A percentile compares a stretch with the other conserved stretches of the same genome.
Conservation (phyloP, 2,329 filamentous ascomycete genomes). For the Trichoderma gracile region DNA sequence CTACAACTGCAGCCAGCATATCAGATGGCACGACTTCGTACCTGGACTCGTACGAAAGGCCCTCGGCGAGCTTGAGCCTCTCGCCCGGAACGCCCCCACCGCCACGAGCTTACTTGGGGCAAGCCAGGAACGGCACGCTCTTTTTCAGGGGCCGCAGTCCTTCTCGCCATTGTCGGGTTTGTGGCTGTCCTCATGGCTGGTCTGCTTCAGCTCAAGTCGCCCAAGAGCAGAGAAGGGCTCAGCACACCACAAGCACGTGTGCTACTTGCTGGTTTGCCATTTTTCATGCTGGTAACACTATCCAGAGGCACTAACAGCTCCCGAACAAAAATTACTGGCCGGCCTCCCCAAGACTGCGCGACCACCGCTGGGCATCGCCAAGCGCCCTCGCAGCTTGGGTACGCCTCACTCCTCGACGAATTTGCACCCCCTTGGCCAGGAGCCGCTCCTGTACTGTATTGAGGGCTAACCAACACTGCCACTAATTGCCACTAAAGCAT, state of each 20-base stretch:
- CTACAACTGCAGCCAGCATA: not conserved
- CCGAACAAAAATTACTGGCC: conserved; percentile 8
- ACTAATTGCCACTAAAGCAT: conserved; percentile 25
- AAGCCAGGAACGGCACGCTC: conserved; percentile 18
- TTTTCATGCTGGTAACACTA: not conserved
- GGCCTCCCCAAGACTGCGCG: conserved; percentile 9
- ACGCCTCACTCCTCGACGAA: conserved; percentile 5
- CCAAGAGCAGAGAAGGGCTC: not conserved
- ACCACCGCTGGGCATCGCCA: conserved; percentile 5
- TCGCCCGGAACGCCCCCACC: conserved; percentile 22
- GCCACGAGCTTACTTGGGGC: conserved; percentile 20
- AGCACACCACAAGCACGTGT: not conserved
- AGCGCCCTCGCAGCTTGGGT: conserved; percentile 7
- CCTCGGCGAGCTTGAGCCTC: conserved; percentile 16
- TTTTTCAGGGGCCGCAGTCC: conserved; percentile 14
- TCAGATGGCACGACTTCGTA: not conserved
- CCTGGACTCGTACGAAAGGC: conserved; percentile 9
- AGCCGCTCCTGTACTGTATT: not conserved
- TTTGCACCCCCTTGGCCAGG: conserved; percentile 10
- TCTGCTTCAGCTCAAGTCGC: not conserved
- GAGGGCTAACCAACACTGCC: conserved; percentile 18
- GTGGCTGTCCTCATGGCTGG: not conserved
- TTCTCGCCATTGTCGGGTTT: conserved; percentile 15
- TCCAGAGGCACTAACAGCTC: not conserved
- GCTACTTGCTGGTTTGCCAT: not conserved